These are phyloP conservation scores for Ambrosiella beaveri DNA, from an alignment of 2,329 filamentous ascomycete species.

Conservation along the genomic window DNA sequence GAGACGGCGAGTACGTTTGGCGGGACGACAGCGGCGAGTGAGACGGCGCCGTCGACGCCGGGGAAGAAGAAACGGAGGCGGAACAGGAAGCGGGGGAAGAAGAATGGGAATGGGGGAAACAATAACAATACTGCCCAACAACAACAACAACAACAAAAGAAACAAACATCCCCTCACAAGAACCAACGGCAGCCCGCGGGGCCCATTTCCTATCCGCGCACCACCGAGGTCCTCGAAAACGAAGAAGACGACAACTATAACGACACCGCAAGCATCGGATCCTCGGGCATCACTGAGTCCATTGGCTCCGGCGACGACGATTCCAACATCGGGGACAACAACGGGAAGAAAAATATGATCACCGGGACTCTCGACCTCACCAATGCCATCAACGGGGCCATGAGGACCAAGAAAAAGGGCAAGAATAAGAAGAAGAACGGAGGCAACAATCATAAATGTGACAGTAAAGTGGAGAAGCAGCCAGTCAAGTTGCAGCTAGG, in stretches of 20 bases:
- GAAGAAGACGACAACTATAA: slow-evolving; percentile 6
- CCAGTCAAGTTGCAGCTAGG: slow-evolving; percentile 39
- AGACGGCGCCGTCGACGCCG: slow-evolving; percentile 1
- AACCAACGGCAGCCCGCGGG: not conserved
- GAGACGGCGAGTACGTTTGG: slow-evolving; percentile 7
- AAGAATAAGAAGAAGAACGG: slow-evolving; percentile 4
- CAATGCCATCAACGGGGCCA: not conserved
- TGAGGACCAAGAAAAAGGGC: slow-evolving; percentile 4
- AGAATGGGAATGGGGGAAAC: not conserved
- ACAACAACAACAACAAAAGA: not conserved
- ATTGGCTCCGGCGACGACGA: not conserved
- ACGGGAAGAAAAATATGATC: slow-evolving; percentile 1
- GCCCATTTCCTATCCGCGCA: not conserved
- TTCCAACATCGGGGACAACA: not conserved
- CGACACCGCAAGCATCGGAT: not conserved
- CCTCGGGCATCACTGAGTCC: not conserved
- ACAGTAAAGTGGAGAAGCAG: slow-evolving; percentile 3
- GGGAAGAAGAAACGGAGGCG: slow-evolving; percentile 4
- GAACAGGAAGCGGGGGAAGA: not conserved
- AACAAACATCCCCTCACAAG: not conserved
- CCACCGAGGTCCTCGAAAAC: not conserved
- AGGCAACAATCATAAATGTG: not conserved
- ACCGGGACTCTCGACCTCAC: slow-evolving; percentile 4
- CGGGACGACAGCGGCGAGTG: slow-evolving; percentile 8
- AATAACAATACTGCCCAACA: not conserved